These are phyloP conservation scores for Pseudopyricularia cyperi DNA, from an alignment of 2,329 filamentous ascomycete genomes.

Conservation along the genomic window DNA sequence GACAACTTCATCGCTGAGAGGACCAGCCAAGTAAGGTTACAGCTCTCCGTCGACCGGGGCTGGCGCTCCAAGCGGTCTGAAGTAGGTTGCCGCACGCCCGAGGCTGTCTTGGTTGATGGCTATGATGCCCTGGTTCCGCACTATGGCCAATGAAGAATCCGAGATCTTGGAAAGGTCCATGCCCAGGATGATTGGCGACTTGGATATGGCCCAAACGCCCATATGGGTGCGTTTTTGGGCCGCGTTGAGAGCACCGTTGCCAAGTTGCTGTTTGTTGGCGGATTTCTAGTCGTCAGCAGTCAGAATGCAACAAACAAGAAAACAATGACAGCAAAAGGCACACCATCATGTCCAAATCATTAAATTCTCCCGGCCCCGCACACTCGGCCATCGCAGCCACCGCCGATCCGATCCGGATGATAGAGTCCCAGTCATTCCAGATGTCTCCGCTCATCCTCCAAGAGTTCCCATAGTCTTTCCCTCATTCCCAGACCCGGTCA, in stretches of 20 bases:
- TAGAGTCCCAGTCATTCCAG: constrained; percentile 9
- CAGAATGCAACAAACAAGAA: not conserved
- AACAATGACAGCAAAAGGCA: not conserved
- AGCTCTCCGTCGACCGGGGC: constrained; percentile 26
- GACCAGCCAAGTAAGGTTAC: constrained; percentile 27
- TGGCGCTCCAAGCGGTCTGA: constrained; percentile 14
- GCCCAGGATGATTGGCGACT: constrained; percentile 14
- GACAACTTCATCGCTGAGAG: constrained; percentile 18
- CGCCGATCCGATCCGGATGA: constrained; percentile 6
- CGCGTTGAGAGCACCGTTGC: constrained; percentile 9
- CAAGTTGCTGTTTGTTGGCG: constrained; percentile 5
- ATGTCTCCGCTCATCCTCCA: constrained; percentile 31
- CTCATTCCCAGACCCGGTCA: constrained; percentile 29
- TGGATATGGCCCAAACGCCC: constrained; percentile 15
- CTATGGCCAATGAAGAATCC: constrained; percentile 7
- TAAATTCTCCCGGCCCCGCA: constrained; percentile 14
- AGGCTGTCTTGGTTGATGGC: constrained; percentile 15
- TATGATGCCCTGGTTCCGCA: constrained; percentile 13
- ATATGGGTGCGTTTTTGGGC: constrained; percentile 13
- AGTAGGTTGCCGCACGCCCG: constrained; percentile 11
- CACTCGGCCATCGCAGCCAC: constrained; percentile 8
- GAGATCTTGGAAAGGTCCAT: constrained; percentile 13
- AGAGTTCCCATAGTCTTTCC: constrained; percentile 25
- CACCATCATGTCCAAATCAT: constrained; percentile 16
- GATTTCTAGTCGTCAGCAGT: not conserved